Conservation (phyloP, 2,329 filamentous ascomycete genomes). For the Fusarium ambrosium region DNA sequence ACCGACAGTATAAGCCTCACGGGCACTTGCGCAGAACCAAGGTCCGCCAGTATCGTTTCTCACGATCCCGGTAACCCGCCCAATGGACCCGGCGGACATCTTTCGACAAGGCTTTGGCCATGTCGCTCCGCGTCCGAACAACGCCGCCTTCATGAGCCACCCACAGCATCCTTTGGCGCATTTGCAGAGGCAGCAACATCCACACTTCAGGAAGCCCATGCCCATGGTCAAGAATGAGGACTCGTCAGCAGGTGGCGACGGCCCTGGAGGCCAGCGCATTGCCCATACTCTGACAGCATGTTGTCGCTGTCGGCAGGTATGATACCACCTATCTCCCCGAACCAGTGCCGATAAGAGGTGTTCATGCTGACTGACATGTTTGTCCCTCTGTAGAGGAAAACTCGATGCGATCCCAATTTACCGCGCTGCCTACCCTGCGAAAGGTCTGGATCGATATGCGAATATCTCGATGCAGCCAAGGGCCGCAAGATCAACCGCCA, state of each 20-base stretch:
- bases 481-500: conserved; percentile 87
- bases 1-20: conserved; percentile 20
- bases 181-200: conserved; percentile 41
- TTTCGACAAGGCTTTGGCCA: conserved; percentile 70
- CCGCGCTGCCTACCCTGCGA: conserved; percentile 94
- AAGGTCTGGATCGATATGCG: conserved; percentile 89
- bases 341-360: background rate
- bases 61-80: conserved; percentile 15
- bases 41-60: conserved; percentile 13
- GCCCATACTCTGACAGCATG: conserved; percentile 86
- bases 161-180: conserved; percentile 44
- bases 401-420: conserved; percentile 91
- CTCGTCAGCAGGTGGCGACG: conserved; percentile 61
- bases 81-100: conserved; percentile 72
- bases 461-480: conserved; percentile 93
- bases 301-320: conserved; percentile 82
- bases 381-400: conserved; percentile 79
- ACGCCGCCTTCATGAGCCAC: conserved; percentile 49
- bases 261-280: conserved; percentile 69
- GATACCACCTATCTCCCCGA: conserved; percentile 43
- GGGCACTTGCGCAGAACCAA: conserved; percentile 27
- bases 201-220: conserved; percentile 49
- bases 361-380: conserved; percentile 21
- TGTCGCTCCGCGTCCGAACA: conserved; percentile 55
- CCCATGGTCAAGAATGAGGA: conserved; percentile 54